A percentile compares a stretch with the other conserved stretches of the same genome.
Evolutionary conservation across 768 basidiomycete genomes (phyloP).

Genomic region (Suillus spraguei): DNA sequence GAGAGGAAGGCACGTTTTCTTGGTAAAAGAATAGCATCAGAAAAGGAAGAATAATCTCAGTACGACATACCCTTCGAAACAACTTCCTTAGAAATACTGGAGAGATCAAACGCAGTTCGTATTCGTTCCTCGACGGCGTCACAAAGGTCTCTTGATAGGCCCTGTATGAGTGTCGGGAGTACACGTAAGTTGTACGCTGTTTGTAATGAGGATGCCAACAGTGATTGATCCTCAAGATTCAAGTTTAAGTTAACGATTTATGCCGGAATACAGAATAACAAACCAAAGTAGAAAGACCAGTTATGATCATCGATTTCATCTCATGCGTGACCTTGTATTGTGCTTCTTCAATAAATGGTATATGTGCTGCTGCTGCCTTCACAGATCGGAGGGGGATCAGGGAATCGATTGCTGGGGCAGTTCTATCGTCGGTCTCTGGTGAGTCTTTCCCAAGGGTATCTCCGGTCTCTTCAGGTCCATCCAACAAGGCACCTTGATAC

Average conservation of each 20-base stretch:
- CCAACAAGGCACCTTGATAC: constrained; percentile 50
- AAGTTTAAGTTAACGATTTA: neutral
- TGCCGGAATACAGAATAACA: constrained; percentile 27
- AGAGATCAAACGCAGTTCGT: constrained; percentile 81
- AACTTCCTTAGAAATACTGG: constrained; percentile 84
- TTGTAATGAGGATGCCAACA: constrained; percentile 92
- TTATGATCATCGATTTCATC: constrained; percentile 91
- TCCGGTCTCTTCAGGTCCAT: constrained; percentile 36
- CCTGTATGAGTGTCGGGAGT: constrained; percentile 80
- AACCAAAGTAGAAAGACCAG: constrained; percentile 77
- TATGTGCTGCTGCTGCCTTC: constrained; percentile 66
- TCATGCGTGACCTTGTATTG: constrained; percentile 72
- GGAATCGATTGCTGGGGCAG: constrained; percentile 21
- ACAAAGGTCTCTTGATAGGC: constrained; percentile 76
- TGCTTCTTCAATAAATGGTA: constrained; percentile 73
- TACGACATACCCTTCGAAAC: constrained; percentile 64
- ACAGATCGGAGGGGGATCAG: constrained; percentile 72
- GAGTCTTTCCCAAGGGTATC: constrained; percentile 4
- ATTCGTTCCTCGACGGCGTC: constrained; percentile 85
- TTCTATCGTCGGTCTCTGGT: constrained; percentile 13
- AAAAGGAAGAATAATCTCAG: neutral
- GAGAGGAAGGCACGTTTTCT: constrained; percentile 28
- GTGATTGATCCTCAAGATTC: constrained; percentile 72
- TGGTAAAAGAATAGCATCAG: neutral
- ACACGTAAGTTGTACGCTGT: constrained; percentile 92